Base-by-base conservation (phyloP, 192 early-diverging fungal genomes). In the Rhizoclosmatium globosum region DNA sequence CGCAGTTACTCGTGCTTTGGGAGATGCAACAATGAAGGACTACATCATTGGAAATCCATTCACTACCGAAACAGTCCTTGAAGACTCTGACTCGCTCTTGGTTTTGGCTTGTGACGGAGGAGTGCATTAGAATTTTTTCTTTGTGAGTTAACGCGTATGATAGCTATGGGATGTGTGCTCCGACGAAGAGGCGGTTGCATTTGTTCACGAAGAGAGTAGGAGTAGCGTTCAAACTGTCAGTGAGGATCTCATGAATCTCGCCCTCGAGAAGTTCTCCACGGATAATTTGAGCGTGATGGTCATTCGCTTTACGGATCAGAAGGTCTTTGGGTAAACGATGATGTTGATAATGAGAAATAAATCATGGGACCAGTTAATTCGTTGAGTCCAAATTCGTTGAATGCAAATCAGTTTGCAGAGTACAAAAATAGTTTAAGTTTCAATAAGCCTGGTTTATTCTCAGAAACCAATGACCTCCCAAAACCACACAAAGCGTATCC, bases 71-170 rank as follows among this genome's bases (percentile, higher is more conserved):
- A 97, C 94, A 41, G 91, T 89, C 48, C 83, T 99, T 42, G 82
- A 84, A 1, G 84, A 88, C 9, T 81, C 88, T 23, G 97, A 98
- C 83, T 84, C 89, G 7, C 88, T 95, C 74, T 86, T 99, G 67
- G 96, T 99, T 74, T 83, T 99, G 64, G 98, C 98, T 9, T 99
- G 98, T 84, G 98, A 99, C 84, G 98, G 98, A 47, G 95, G 93
- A 77, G 89, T 81, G 44, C 9, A 44, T 17, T 64, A 21, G 21
- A 48, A 43, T 47, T 77, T n/a, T 23, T 58, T 7, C 44, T 76
- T 64, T 73, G 31, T 48, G 39, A 19, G 4, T n/a, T 69, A 60
- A 56, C 21, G 13, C 31, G 47, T 46, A 15, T 2, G 4, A 7
- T 62, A 96, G 94, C 85, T 99, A 48, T 98, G 98, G 98, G 98